phyloP scores from a whole-genome alignment of 257 asterid genomes.

The Solanum tarijense region DNA sequence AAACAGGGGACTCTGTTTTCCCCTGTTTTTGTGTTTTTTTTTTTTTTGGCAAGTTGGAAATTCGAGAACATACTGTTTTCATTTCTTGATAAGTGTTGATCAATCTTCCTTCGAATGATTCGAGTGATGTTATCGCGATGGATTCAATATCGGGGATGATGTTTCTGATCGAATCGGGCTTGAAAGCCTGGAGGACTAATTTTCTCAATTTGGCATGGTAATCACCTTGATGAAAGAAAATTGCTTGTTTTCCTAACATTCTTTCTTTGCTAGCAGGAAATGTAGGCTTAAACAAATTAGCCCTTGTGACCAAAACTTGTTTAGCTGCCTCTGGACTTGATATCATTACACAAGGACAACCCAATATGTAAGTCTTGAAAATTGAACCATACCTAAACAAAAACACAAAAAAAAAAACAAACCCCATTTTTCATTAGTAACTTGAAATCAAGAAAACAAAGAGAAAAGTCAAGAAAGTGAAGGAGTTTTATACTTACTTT shows the following conservation, averaged over 20 bases:
- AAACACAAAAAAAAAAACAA: neutral
- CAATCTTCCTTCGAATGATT: constrained; percentile 18
- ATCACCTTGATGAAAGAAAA: constrained; percentile 34
- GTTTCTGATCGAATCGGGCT: constrained; percentile 18
- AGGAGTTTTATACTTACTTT: constrained; percentile 7
- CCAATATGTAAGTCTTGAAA: constrained; percentile 36
- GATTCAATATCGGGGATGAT: constrained; percentile 14
- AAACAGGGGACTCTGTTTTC: constrained; percentile 12
- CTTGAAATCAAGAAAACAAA: neutral
- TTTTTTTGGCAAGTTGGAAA: neutral
- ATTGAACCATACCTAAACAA: constrained; percentile 27
- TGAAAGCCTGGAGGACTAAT: constrained; percentile 28
- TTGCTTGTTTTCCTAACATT: constrained; percentile 36
- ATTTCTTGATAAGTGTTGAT: constrained; percentile 31
- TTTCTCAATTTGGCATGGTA: constrained; percentile 28
- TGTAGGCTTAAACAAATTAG: constrained; percentile 35
- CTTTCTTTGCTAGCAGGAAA: constrained; percentile 35
- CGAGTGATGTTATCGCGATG: constrained; percentile 7
- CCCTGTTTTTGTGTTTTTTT: neutral
- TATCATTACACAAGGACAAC: constrained; percentile 38
- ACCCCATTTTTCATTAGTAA: neutral
- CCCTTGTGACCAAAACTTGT: constrained; percentile 24
- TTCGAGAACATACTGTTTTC: constrained; percentile 21
- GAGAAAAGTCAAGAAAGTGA: neutral
- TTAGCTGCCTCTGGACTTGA: constrained; percentile 33